Percentiles rank a stretch among this genome's conserved stretches.
Evolutionary conservation across 2,329 filamentous ascomycete genomes (phyloP).

Genomic region (Nemania diffusa): DNA sequence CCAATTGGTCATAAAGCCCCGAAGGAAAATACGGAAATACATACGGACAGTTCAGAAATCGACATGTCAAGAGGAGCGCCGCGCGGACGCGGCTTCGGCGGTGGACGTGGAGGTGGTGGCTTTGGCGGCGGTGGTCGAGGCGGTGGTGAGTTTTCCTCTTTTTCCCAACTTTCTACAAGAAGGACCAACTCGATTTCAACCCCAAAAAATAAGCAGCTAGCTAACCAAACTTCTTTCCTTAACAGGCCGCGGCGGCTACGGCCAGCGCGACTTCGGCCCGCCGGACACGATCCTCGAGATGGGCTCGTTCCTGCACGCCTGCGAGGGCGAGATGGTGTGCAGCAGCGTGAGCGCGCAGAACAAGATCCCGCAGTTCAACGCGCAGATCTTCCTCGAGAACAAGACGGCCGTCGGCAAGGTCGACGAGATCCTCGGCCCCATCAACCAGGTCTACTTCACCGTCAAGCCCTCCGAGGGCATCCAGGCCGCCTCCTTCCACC

Average conservation of each 20-base stretch:
- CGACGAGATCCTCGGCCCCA: slow-evolving; percentile 95
- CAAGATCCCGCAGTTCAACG: slow-evolving; percentile 99
- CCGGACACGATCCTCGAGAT: slow-evolving; percentile 70
- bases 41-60: slow-evolving; percentile 10
- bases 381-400: slow-evolving; percentile 98
- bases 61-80: slow-evolving; percentile 50
- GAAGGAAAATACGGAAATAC: neutral
- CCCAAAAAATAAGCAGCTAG: neutral
- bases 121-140: slow-evolving; percentile 33
- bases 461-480: slow-evolving; percentile 98
- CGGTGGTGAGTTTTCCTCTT: slow-evolving; percentile 42
- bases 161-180: neutral
- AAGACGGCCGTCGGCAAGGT: slow-evolving; percentile 96
- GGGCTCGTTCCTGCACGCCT: slow-evolving; percentile 92
- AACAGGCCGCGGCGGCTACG: slow-evolving; percentile 49
- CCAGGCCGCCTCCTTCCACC: slow-evolving; percentile 92
- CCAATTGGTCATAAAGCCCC: slow-evolving; percentile 22
- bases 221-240: slow-evolving; percentile 14
- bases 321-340: slow-evolving; percentile 98
- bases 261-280: slow-evolving; percentile 50
- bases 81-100: slow-evolving; percentile 47
- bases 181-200: neutral
- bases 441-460: slow-evolving; percentile 98
- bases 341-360: slow-evolving; percentile 80
- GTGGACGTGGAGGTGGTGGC: slow-evolving; percentile 41